Percentiles rank a stretch among this genome's conserved stretches.
Evolutionary conservation across 495 filamentous ascomycete genomes (phyloP).

Genomic region (Aeminium ludgeri): DNA sequence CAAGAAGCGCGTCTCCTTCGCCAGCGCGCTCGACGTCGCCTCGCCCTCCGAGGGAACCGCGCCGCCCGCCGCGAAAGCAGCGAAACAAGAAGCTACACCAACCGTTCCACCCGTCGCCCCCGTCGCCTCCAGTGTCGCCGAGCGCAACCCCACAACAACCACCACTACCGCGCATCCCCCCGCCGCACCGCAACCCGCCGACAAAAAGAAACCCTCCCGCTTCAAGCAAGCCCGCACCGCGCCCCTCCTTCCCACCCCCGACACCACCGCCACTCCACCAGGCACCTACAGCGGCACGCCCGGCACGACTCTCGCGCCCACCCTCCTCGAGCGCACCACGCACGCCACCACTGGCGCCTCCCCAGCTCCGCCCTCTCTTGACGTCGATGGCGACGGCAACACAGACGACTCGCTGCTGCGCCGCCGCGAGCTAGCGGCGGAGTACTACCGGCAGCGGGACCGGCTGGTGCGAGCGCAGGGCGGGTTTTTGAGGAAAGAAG

Average conservation of each 20-base stretch:
- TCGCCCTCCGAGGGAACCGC: slow-evolving; percentile 6
- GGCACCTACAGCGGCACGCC: slow-evolving; percentile 32
- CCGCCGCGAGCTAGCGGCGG: slow-evolving; percentile 57
- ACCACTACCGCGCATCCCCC: slow-evolving; percentile 1
- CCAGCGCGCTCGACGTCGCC: slow-evolving; percentile 55
- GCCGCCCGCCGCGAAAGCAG: slow-evolving; percentile 8
- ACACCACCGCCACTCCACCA: not conserved
- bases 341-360: slow-evolving; percentile 11
- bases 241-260: not conserved
- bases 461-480: slow-evolving; percentile 61
- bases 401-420: slow-evolving; percentile 56
- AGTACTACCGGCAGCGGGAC: slow-evolving; percentile 68
- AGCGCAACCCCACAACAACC: too few relatives aligned
- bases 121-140: slow-evolving; percentile 17
- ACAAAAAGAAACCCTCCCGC: slow-evolving; percentile 16
- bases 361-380: slow-evolving; percentile 34
- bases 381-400: too few relatives aligned
- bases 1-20: slow-evolving; percentile 68
- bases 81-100: slow-evolving; percentile 5
- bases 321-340: slow-evolving; percentile 43
- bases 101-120: not conserved
- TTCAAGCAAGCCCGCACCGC: slow-evolving; percentile 19
- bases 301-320: slow-evolving; percentile 38
- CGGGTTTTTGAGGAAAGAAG: too few relatives aligned
- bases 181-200: not conserved